Evolutionary conservation across 306 rosid genomes (phyloP).

Genomic region (Inga leiocalycina): DNA sequence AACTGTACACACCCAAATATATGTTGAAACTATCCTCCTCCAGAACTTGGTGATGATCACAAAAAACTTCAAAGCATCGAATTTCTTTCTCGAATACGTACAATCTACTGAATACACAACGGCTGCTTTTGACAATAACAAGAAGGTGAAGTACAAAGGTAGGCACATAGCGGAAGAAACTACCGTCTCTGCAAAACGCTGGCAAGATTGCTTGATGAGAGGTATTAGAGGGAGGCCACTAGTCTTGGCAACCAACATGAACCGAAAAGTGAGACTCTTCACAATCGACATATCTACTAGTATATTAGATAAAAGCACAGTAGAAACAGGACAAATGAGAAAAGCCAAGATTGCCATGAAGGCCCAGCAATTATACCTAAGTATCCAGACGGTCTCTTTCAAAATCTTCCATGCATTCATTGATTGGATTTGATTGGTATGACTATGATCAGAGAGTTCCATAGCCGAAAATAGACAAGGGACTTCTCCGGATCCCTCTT

Average conservation of each 20-base stretch:
- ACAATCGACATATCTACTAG: slow-evolving; percentile 69
- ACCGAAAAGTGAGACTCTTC: slow-evolving; percentile 64
- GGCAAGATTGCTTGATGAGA: slow-evolving; percentile 79
- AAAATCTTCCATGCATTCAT: slow-evolving; percentile 93
- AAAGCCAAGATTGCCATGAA: slow-evolving; percentile 64
- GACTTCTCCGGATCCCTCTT: slow-evolving; percentile 59
- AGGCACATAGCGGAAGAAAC: slow-evolving; percentile 65
- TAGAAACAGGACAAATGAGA: slow-evolving; percentile 85
- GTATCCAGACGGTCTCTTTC: slow-evolving; percentile 81
- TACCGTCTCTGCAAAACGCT: slow-evolving; percentile 66
- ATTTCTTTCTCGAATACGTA: slow-evolving; percentile 67
- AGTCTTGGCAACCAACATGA: slow-evolving; percentile 72
- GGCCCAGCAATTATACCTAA: slow-evolving; percentile 76
- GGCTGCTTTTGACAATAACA: slow-evolving; percentile 74
- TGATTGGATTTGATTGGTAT: slow-evolving; percentile 46
- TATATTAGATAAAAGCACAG: slow-evolving; percentile 70
- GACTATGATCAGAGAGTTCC: slow-evolving; percentile 40
- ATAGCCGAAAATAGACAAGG: slow-evolving; percentile 44
- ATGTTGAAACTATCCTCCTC: slow-evolving; percentile 72
- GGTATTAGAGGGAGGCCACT: slow-evolving; percentile 89
- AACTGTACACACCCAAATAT: slow-evolving; percentile 69
- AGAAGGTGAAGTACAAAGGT: slow-evolving; percentile 70
- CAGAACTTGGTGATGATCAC: slow-evolving; percentile 63
- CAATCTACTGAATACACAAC: slow-evolving; percentile 88
- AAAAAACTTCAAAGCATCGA: slow-evolving; percentile 62